Evolutionary conservation across 305 asterid genomes (phyloP).

Genomic region (Fraxinus dipetala): DNA sequence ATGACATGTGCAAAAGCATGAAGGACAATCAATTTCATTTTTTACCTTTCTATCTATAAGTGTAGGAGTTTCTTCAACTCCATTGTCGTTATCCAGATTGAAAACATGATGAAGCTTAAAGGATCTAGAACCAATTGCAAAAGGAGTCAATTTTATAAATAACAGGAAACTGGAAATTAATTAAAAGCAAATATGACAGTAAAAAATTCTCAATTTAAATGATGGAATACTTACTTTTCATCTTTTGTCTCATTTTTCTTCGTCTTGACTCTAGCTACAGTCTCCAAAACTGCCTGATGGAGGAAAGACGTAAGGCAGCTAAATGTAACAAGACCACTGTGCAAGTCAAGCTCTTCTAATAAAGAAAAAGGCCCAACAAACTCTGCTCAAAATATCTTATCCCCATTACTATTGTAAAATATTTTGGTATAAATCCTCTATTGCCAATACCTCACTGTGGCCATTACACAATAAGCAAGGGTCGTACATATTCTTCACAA

Average conservation of each 20-base stretch:
- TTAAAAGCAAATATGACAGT: constrained; percentile 7
- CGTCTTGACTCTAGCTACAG: constrained; percentile 94
- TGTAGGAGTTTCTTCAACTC: constrained; percentile 93
- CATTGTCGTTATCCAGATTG: constrained; percentile 92
- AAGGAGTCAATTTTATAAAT: constrained; percentile 13
- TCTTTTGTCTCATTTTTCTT: constrained; percentile 97
- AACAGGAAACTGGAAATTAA: constrained; percentile 11
- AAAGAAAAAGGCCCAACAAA: neutral
- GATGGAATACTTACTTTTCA: constrained; percentile 56
- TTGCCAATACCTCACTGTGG: neutral
- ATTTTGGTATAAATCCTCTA: neutral
- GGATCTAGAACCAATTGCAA: constrained; percentile 43
- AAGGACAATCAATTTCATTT: constrained; percentile 2
- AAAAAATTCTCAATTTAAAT: constrained; percentile 4
- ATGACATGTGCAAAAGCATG: neutral
- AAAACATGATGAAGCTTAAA: constrained; percentile 84
- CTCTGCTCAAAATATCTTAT: neutral
- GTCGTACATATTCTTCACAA: neutral
- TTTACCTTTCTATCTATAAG: constrained; percentile 90
- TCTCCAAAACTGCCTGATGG: constrained; percentile 90
- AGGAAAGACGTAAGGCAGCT: constrained; percentile 24
- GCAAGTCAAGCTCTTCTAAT: neutral
- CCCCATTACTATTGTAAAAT: neutral
- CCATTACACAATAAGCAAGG: neutral
- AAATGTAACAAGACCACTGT: constrained; percentile 8